Base-by-base conservation (phyloP, 768 basidiomycete genomes). In the Phaeotremella fagi region DNA sequence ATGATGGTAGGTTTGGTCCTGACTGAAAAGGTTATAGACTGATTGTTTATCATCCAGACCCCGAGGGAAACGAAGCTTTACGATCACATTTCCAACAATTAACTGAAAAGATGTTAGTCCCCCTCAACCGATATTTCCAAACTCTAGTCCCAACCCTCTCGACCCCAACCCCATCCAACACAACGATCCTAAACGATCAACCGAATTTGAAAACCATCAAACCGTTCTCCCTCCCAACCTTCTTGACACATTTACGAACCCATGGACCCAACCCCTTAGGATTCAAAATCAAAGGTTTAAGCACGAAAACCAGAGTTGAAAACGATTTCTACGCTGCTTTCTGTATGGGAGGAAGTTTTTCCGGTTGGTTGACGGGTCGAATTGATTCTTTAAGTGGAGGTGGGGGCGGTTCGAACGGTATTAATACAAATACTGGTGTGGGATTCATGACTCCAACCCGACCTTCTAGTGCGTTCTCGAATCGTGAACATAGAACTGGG, bases 51-150 rank as follows among this genome's bases (percentile, higher is more conserved):
- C 80, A 81, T 35, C 82, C 82, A 70, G 76, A 77, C 54, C 64
- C 66, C 0, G 56, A 66, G 7, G 25, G 89, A 81, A 48, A 81
- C 82, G 48, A 80, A 76, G 49, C 76, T 38, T 78, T 94, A 12
- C 83, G 88, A 22, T 79, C 82, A 42, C 90, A 97, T 68, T 90
- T 98, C 71, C 83, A 83, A 48, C 82, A 86, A 35, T 81, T 92
- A 41, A 90, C 94, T 1, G 87, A 85, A 18, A 85, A 85, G 49
- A 79, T 98, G 56, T 81, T 97, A 20, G 85, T 88, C 2, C 94
- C 94, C 0, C 80, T 98, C 3, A 85, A 92, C 62, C 82, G 92
- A 60, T 97, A 97, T 77, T 83, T 97, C 45, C 69, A 71, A 47
- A 71, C 69, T 4, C 60, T 71, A 16, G 59, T 68, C 5, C 69